Percentiles rank a stretch among this genome's conserved stretches.
These are phyloP conservation scores for Pholiota adiposa DNA, from an alignment of 1,284 basidiomycete genomes.

Conservation along the genomic window DNA sequence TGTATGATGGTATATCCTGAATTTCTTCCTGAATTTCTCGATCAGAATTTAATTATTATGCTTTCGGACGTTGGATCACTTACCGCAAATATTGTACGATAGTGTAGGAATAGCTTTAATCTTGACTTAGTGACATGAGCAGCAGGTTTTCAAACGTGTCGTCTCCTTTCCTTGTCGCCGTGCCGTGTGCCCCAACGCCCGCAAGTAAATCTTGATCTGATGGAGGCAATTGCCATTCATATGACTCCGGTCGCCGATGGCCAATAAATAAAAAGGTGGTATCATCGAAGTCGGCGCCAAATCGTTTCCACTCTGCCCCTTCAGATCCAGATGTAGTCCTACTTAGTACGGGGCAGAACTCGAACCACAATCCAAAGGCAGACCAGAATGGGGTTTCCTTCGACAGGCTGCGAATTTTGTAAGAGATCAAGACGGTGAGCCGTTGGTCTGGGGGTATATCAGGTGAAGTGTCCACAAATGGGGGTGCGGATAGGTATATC, in stretches of 20 bases:
- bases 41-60: neutral
- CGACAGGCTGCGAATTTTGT: conserved; percentile 77
- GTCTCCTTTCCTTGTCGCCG: conserved; percentile 48
- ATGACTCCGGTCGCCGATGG: conserved; percentile 57
- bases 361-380: conserved; percentile 84
- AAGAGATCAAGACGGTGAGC: conserved; percentile 58
- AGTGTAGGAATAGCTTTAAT: neutral
- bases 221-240: conserved; percentile 55
- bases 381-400: conserved; percentile 85
- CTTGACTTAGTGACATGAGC: conserved; percentile 49
- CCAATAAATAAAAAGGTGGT: conserved; percentile 66
- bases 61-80: neutral
- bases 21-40: neutral
- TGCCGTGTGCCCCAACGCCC: conserved; percentile 56
- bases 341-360: conserved; percentile 63
- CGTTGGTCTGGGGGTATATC: neutral
- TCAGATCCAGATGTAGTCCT: conserved; percentile 21
- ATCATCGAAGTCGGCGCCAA: conserved; percentile 45
- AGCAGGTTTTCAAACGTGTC: conserved; percentile 74
- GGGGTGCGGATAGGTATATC: conserved; percentile 63
- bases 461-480: conserved; percentile 34
- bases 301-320: conserved; percentile 41
- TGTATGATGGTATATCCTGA: no score
- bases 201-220: conserved; percentile 57
- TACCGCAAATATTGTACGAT: neutral